Percentiles rank a stretch among this genome's conserved stretches.
Evolutionary conservation across 441 rosid species (phyloP).

Genomic region (Breynia disticha): DNA sequence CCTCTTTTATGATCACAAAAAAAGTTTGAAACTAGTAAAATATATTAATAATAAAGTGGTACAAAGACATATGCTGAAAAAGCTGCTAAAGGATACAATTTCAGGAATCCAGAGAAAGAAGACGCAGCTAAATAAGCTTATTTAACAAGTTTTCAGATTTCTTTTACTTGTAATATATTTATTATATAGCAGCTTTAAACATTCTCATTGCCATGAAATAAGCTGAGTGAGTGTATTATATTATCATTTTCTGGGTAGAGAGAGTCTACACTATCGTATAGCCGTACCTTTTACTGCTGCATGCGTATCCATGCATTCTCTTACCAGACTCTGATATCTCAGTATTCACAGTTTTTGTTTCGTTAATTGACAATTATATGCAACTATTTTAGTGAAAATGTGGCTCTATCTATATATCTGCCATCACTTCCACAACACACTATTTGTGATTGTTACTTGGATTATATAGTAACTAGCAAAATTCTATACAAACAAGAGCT

Average conservation of each 20-base stretch:
- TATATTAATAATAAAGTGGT: slow-evolving; percentile 13
- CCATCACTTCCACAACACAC: too few relatives aligned
- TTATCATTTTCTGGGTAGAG: neutral
- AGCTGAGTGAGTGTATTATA: too few relatives aligned
- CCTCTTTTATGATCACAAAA: slow-evolving; percentile 10
- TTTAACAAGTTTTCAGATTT: too few relatives aligned
- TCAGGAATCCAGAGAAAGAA: slow-evolving; percentile 17
- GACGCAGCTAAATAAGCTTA: slow-evolving; percentile 14
- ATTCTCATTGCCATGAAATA: slow-evolving; percentile 27
- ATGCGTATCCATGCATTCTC: neutral
- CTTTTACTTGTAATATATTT: too few relatives aligned
- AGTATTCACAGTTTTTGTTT: too few relatives aligned
- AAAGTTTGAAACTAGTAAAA: slow-evolving; percentile 4
- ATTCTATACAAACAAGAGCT: too few relatives aligned
- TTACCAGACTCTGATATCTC: slow-evolving; percentile 14
- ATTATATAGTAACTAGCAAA: too few relatives aligned
- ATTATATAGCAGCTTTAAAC: slow-evolving; percentile 37
- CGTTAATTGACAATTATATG: slow-evolving; percentile 22
- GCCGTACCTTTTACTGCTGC: slow-evolving; percentile 28
- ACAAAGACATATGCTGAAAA: slow-evolving; percentile 18
- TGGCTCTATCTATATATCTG: slow-evolving; percentile 7
- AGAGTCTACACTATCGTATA: slow-evolving; percentile 14
- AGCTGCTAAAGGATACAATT: slow-evolving; percentile 20
- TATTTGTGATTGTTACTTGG: too few relatives aligned
- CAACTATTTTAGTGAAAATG: slow-evolving; percentile 28